phyloP scores from a whole-genome alignment of 1,139 yeast genomes.

The Protomyces inouyei region DNA sequence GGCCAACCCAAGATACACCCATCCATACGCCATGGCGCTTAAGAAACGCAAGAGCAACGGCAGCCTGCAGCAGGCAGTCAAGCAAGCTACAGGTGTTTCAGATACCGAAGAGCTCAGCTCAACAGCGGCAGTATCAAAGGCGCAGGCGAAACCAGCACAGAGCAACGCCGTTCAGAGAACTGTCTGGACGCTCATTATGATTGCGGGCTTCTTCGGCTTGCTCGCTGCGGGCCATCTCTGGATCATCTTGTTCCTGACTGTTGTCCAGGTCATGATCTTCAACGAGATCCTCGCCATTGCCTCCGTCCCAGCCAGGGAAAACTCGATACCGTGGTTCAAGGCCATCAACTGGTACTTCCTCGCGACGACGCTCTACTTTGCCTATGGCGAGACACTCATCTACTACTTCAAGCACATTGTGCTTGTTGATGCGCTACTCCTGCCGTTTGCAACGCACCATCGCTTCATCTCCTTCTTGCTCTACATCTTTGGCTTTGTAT shows the following conservation, averaged over 20 bases:
- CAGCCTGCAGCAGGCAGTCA: background rate
- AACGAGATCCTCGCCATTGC: slow-evolving; percentile 81
- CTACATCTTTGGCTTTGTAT: slow-evolving; percentile 74
- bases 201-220: slow-evolving; percentile 61
- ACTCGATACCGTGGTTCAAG: slow-evolving; percentile 73
- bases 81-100: background rate
- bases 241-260: slow-evolving; percentile 63
- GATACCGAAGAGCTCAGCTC: background rate
- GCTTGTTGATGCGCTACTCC: slow-evolving; percentile 43
- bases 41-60: background rate
- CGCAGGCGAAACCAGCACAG: background rate
- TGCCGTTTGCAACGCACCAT: slow-evolving; percentile 60
- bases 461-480: slow-evolving; percentile 76
- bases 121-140: background rate
- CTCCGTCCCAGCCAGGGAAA: slow-evolving; percentile 79
- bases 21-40: background rate
- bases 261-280: slow-evolving; percentile 76
- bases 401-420: slow-evolving; percentile 53
- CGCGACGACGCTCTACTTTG: slow-evolving; percentile 74
- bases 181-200: slow-evolving; percentile 93
- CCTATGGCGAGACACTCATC: slow-evolving; percentile 81
- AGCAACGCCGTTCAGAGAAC: slow-evolving; percentile 48
- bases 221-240: slow-evolving; percentile 85
- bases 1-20: too few relatives aligned
- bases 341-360: slow-evolving; percentile 76